Evolutionary conservation across 345 rosid species (phyloP), one percentile per base, ranked within the genome.

Genomic region (Eucalyptus camaldulensis): DNA sequence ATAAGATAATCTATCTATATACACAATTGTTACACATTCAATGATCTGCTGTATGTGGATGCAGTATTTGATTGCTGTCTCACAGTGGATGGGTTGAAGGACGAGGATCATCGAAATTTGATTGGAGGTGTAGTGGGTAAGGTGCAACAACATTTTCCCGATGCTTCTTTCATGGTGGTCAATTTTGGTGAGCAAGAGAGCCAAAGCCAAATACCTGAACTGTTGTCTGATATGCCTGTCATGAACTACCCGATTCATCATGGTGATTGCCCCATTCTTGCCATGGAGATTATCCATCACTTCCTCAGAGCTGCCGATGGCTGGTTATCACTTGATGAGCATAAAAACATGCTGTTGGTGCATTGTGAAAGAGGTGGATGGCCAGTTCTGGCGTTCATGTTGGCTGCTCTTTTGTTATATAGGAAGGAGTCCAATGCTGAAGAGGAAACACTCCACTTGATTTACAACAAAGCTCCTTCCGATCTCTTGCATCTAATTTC

Each of bases 191-290:
- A 94, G 85, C 97, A 93, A n/a, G 92, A 93, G 80, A 91, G 91
- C 49, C 95, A 88, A 80, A 96, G 95, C 90, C 92, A 90, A 54
- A 89, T 96, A 88, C 93, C 96, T 44, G 92, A 94, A 80, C 88
- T 94, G n/a, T 89, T 95, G 83, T 95, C 97, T 65, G 96, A 93
- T 92, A 94, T 95, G 93, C 96, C 98, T 22, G 93, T 96, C 81
- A 96, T 96, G 99, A 98, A 96, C 93, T 97, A 96, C 90, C 98
- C 99, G 88, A 94, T 96, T 87, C 98, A 96, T 86, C 94, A 96
- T 40, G 98, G 96, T 91, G 98, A 98, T 65, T 97, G 98, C 91
- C 98, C 98, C 0, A 87, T 97, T 91, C 93, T 97, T 72, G 90
- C 95, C 69, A 94, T 96, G 92, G 99, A 97, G 95, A 90, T 95